Evolutionary conservation across 305 asterid species (phyloP), one percentile per base, ranked within the genome.

Genomic region (Fraxinus angustifolia): DNA sequence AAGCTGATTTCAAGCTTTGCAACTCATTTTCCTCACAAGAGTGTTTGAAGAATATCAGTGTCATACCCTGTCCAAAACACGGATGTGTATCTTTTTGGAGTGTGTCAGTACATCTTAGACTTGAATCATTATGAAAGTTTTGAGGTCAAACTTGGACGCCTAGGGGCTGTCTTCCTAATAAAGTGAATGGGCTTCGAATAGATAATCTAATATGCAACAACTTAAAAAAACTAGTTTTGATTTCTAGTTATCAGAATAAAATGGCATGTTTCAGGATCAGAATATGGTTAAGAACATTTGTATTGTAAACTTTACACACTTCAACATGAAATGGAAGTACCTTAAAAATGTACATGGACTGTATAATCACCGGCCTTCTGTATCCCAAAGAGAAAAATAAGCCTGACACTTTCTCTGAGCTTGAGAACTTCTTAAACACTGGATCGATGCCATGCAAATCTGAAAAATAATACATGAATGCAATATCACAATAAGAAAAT

Each of bases 321-420:
- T 28, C 38, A 68, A 16, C 75, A 31, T 28, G 60, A 85, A 23
- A 75, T 30, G 31, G 4, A 81, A 8, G 19, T 87, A 95, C 99
- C 99, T 95, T 95, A 87, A 95, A 93, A 81, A 95, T 95, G 92
- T 95, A 95, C 99, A 95, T 95, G 83, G 99, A 92, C 82, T 95
- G 99, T 81, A 95, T 89, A 79, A 88, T 83, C 67, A 81, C 88
- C 67, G 98, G 98, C 88, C 90, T 91, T 80, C 8, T 90, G 90
- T 94, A 92, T 30, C 91, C 90, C 85, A 94, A 84, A 30, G 97
- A 94, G 77, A 77, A 33, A 70, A 94, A 74, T 82, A 94, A 86
- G 83, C 95, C 71, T 14, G 81, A 86, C 26, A 87, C 2, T 86
- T 89, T 92, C 81, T 88, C 93, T 56, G 93, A 88, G 83, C 88